Evolutionary conservation across 2,329 filamentous ascomycete genomes (phyloP).

Genomic region (Phaeomoniella chlamydospora): DNA sequence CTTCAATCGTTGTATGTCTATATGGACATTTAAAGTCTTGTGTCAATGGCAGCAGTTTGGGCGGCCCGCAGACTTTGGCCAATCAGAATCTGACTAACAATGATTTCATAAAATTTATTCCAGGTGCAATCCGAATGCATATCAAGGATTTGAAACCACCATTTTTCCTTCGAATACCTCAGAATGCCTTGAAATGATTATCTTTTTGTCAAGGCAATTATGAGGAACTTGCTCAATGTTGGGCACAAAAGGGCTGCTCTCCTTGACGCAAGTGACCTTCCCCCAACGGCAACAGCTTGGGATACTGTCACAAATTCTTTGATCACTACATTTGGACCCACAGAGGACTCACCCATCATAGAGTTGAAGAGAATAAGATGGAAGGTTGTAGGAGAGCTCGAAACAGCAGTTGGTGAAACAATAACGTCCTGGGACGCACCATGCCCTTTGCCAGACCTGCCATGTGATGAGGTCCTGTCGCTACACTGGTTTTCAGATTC

Average conservation of each 20-base stretch:
- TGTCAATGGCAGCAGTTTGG: too few species aligned
- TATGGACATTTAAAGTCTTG: too few species aligned
- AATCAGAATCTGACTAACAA: not conserved
- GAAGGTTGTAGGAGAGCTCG: conserved; percentile 14
- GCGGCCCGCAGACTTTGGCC: too few species aligned
- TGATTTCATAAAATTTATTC: not conserved
- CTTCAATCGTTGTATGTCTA: too few species aligned
- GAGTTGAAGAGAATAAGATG: conserved; percentile 44
- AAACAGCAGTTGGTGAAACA: conserved; percentile 24
- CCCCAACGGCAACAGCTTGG: conserved; percentile 70
- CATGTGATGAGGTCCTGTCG: conserved; percentile 59
- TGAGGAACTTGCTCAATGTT: not conserved
- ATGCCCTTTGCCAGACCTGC: conserved; percentile 60
- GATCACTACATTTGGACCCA: conserved; percentile 75
- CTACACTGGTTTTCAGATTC: conserved; percentile 79
- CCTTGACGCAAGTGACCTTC: conserved; percentile 34
- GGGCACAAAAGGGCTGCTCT: not conserved
- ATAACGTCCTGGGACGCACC: conserved; percentile 85
- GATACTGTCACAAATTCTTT: conserved; percentile 64
- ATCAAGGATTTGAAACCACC: too few species aligned
- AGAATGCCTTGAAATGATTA: too few species aligned
- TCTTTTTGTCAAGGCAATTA: too few species aligned
- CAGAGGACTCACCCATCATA: conserved; percentile 52
- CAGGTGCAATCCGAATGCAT: too few species aligned
- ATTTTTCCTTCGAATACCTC: too few species aligned